Conservation (phyloP, 148 eudicot species). For the Camellia lanceoleosa region DNA sequence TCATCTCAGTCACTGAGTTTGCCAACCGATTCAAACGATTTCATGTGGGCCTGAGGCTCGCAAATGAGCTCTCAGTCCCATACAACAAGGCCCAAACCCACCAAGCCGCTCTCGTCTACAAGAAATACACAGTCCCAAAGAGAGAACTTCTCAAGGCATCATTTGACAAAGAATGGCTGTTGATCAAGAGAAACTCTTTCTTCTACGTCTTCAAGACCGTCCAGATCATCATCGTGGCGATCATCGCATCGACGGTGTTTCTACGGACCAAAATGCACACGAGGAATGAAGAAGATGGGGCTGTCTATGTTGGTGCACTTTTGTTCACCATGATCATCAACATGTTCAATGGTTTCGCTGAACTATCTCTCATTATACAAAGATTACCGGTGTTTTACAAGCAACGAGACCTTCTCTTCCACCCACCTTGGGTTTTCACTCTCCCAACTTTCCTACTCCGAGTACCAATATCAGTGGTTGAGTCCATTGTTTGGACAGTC, state of each 20-base stretch:
- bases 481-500: constrained; percentile 58
- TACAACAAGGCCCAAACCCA: constrained; percentile 52
- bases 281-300: constrained; percentile 53
- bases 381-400: constrained; percentile 76
- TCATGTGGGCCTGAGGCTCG: constrained; percentile 61
- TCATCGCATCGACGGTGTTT: constrained; percentile 58
- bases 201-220: constrained; percentile 60
- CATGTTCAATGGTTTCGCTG: constrained; percentile 76
- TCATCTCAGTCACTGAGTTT: constrained; percentile 55
- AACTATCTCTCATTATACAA: constrained; percentile 49
- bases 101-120: constrained; percentile 51
- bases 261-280: constrained; percentile 50
- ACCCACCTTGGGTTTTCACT: constrained; percentile 80
- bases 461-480: constrained; percentile 65
- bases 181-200: constrained; percentile 65
- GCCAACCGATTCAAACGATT: constrained; percentile 53
- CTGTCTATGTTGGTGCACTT: constrained; percentile 61
- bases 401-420: constrained; percentile 67
- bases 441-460: constrained; percentile 65
- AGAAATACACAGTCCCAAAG: constrained; percentile 51
- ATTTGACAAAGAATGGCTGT: constrained; percentile 66
- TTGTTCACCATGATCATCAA: constrained; percentile 52
- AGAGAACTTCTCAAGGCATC: constrained; percentile 62
- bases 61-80: constrained; percentile 61
- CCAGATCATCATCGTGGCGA: constrained; percentile 58